Conservation (phyloP, 2,329 filamentous ascomycete species). For the Alternaria brassicicola region DNA sequence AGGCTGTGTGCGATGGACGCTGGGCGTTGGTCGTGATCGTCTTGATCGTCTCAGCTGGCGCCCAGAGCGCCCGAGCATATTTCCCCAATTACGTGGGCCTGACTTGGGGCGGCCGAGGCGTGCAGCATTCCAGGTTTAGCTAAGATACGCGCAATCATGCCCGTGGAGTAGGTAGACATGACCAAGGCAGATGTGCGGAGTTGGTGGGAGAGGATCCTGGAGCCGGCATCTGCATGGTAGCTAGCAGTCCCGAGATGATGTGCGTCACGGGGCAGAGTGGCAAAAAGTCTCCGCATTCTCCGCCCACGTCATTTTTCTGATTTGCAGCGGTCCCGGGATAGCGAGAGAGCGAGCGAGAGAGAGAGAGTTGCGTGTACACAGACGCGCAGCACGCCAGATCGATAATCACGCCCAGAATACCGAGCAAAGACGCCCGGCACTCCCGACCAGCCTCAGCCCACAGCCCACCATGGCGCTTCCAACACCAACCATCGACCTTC, state of each 20-base stretch:
- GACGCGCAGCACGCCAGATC: constrained; percentile 1
- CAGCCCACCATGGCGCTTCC: constrained; percentile 39
- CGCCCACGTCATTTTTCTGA: constrained; percentile 23
- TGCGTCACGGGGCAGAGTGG: not conserved
- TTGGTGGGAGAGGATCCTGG: not conserved
- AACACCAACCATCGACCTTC: constrained; percentile 52
- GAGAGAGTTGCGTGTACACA: constrained; percentile 7
- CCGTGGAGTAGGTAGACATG: not conserved
- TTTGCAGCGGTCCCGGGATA: not conserved
- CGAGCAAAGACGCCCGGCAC: not conserved
- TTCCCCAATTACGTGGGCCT: constrained; percentile 1
- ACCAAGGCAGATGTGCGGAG: not conserved
- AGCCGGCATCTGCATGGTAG: constrained; percentile 7
- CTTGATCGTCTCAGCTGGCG: constrained; percentile 21
- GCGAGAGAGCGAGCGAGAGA: not conserved
- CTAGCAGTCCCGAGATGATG: not conserved
- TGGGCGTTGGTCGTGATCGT: constrained; percentile 11
- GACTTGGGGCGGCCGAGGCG: not conserved
- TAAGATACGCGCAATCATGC: not conserved
- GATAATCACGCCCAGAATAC: not conserved
- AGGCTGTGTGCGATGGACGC: constrained; percentile 23
- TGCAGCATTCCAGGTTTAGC: not conserved
- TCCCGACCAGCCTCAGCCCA: not conserved
- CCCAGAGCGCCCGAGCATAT: constrained; percentile 7
- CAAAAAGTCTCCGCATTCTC: constrained; percentile 11